phyloP scores from a whole-genome alignment of 208 protist species.

The Acanthamoeba culbertsoni region DNA sequence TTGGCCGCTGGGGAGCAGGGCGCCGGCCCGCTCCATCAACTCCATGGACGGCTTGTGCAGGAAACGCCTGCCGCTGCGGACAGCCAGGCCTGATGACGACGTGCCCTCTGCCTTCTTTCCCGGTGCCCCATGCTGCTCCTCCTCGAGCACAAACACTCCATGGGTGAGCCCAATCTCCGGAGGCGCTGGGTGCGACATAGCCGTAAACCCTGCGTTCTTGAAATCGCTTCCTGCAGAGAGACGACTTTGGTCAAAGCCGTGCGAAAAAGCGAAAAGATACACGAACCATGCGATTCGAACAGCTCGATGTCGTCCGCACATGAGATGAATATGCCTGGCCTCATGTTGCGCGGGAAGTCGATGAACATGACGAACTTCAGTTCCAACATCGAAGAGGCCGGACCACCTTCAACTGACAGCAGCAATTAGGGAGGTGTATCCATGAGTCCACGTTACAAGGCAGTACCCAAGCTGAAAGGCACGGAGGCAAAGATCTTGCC shows the following conservation, averaged over 20 bases:
- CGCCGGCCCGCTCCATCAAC: conserved; percentile 55
- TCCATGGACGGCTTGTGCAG: conserved; percentile 70
- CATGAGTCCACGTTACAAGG: not conserved
- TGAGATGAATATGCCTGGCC: conserved; percentile 66
- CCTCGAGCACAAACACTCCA: conserved; percentile 68
- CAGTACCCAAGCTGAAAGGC: not conserved
- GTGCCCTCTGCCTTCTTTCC: not conserved
- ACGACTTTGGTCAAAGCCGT: not conserved
- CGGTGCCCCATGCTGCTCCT: not conserved
- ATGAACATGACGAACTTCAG: conserved; percentile 72
- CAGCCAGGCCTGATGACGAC: not conserved
- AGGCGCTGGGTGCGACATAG: conserved; percentile 62
- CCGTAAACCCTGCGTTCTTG: conserved; percentile 46
- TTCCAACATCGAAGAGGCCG: conserved; percentile 66
- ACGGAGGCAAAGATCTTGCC: conserved; percentile 75
- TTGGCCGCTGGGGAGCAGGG: conserved; percentile 45
- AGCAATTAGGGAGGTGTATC: not conserved
- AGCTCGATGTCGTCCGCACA: conserved; percentile 74
- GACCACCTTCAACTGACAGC: not conserved
- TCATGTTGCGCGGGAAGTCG: conserved; percentile 69
- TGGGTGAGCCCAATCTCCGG: conserved; percentile 64
- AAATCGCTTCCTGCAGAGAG: not conserved
- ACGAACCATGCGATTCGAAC: conserved; percentile 61
- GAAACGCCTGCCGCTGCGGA: conserved; percentile 37
- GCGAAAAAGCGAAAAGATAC: not conserved